These are phyloP conservation scores for Starmerella floris DNA, from an alignment of 805 yeast species.

Conservation along the genomic window DNA sequence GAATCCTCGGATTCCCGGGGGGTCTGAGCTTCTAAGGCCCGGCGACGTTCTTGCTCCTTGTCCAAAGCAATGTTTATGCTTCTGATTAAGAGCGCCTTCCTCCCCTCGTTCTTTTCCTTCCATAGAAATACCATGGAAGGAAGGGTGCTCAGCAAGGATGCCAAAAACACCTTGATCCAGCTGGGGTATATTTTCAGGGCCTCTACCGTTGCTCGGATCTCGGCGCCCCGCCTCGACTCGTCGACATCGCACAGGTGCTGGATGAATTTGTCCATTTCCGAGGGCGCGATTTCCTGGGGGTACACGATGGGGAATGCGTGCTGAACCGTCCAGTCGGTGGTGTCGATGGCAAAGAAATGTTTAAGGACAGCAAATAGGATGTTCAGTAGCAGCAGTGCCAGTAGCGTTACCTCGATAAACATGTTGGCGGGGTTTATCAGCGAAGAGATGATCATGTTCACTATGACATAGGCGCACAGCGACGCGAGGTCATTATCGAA, in stretches of 20 bases:
- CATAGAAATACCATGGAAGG: neutral
- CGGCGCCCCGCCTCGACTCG: neutral
- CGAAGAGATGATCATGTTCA: neutral
- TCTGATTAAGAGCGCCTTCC: neutral
- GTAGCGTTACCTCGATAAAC: neutral
- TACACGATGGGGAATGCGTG: neutral
- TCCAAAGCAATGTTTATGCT: neutral
- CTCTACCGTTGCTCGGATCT: neutral
- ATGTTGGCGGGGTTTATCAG: neutral
- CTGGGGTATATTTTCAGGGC: neutral
- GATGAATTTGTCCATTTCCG: neutral
- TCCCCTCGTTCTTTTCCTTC: neutral
- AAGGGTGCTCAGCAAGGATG: neutral
- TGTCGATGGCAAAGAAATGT: neutral
- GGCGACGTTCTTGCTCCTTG: neutral
- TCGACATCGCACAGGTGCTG: neutral
- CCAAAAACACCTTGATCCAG: neutral
- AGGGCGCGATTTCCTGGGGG: neutral
- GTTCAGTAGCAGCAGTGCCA: neutral
- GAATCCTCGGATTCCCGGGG: no score
- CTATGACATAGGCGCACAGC: neutral
- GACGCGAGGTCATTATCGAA: neutral
- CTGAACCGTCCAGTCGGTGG: neutral
- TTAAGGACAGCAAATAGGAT: neutral
- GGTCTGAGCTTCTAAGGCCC: no score